Evolutionary conservation across 371 early-diverging fungal species (phyloP), one percentile per base, ranked within the genome.

Genomic region (Apophysomyces elegans): DNA sequence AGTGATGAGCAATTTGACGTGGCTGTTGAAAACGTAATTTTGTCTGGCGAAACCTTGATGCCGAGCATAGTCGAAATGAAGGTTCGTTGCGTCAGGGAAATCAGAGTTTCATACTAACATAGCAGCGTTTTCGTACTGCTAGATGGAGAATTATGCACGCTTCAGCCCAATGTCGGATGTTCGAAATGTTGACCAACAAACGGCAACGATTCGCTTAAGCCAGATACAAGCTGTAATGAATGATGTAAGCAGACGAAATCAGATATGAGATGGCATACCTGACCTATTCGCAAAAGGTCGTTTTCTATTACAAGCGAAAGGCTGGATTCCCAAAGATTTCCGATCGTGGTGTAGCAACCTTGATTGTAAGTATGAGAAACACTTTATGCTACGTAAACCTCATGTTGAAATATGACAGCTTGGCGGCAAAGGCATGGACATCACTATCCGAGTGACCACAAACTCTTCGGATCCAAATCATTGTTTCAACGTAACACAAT

Each of bases 221-320:
- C 68, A 74, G 18, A 78, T 78, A 21, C 73, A 71, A 41, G 69
- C 79, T 9, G 44, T 41, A 1, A 63, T 78, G 43, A 67, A 74
- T 11, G 74, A 78, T 57, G 78, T 67, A 57, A 66, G 67, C 60
- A 36, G 13, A 54, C 5, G 1, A 21, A 9, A 14, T 37, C 35
- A 9, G 13, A 26, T 1, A 44, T 14, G 26, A 32, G 5, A 16
- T 60, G 16, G 44, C 13, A 16, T 16, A 63, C 78, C 77, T 12
- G 63, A 74, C 6, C 6, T 65, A 35, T 1, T 46, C 7, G 7
- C 39, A 13, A 50, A n/a, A 85, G 58, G 85, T 88, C 16, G 81
- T 86, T 7, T 90, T 87, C 62, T 86, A 83, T 18, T 80, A 81
- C 68, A 79, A 77, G 59, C 81, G 80, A n/a, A 87, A 87, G 62